Evolutionary conservation across 1,284 basidiomycete species (phyloP).

Genomic region (Heimioporus retisporus): DNA sequence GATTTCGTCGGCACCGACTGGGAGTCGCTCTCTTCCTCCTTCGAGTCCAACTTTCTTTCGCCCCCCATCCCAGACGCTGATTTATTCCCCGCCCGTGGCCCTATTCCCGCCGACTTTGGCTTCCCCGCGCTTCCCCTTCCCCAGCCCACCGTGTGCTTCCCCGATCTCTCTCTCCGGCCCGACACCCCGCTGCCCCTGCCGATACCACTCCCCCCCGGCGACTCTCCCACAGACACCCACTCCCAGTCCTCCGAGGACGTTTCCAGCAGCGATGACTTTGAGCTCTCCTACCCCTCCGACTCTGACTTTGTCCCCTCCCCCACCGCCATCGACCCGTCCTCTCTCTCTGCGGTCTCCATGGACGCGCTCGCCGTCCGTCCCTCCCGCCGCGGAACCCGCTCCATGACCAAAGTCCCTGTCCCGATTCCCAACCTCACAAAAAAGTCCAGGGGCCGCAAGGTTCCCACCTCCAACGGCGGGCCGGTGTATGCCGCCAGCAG

Average conservation of each 20-base stretch:
- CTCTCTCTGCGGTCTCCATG: conserved; percentile 3
- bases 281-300: conserved; percentile 30
- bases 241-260: conserved; percentile 22
- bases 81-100: conserved; percentile 22
- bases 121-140: background rate
- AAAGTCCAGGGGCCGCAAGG: conserved; percentile 80
- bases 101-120: background rate
- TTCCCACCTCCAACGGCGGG: conserved; percentile 58
- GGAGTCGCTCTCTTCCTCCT: background rate
- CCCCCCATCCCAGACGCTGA: conserved; percentile 1
- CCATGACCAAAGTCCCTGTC: conserved; percentile 53
- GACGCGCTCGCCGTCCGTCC: conserved; percentile 10
- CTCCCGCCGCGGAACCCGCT: conserved; percentile 33
- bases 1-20: background rate
- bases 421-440: conserved; percentile 81
- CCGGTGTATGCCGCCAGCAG: conserved; percentile 36
- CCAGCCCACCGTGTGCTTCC: conserved; percentile 33
- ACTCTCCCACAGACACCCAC: conserved; percentile 12
- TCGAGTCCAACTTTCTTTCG: background rate
- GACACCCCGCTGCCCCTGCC: background rate
- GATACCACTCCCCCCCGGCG: background rate
- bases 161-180: conserved; percentile 25
- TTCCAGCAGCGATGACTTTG: conserved; percentile 30
- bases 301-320: conserved; percentile 34
- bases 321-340: conserved; percentile 16